Evolutionary conservation across 1,284 basidiomycete genomes (phyloP).

Genomic region (Sporisorium graminicola): DNA sequence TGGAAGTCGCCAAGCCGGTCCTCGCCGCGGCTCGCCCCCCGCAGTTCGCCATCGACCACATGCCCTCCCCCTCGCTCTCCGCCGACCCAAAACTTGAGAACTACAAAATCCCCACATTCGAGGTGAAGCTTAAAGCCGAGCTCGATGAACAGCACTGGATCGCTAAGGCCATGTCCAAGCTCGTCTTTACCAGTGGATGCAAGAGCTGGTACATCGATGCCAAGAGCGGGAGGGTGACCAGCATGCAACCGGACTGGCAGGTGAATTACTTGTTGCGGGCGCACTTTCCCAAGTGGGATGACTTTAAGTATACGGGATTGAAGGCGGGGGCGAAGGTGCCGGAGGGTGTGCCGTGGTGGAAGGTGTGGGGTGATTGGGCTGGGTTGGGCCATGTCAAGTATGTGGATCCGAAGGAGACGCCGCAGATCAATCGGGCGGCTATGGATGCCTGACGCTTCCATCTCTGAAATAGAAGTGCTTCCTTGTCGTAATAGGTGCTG

Average conservation of each 20-base stretch:
- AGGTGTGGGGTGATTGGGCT: slow-evolving; percentile 46
- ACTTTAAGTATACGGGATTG: slow-evolving; percentile 55
- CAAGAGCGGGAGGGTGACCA: slow-evolving; percentile 54
- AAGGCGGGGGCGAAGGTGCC: slow-evolving; percentile 31
- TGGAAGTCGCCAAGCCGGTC: slow-evolving; percentile 55
- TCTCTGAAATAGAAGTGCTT: too few relatives aligned
- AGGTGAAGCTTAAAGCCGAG: slow-evolving; percentile 61
- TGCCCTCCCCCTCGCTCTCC: slow-evolving; percentile 36
- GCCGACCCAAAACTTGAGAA: slow-evolving; percentile 2
- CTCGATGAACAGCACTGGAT: slow-evolving; percentile 65
- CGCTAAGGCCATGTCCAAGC: slow-evolving; percentile 53
- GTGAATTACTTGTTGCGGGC: slow-evolving; percentile 50
- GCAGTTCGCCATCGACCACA: slow-evolving; percentile 45
- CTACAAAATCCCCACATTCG: slow-evolving; percentile 54
- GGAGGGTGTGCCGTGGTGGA: slow-evolving; percentile 43
- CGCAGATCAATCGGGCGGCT: slow-evolving; percentile 50
- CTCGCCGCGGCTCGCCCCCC: slow-evolving; percentile 46
- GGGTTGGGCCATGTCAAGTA: slow-evolving; percentile 54
- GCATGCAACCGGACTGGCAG: slow-evolving; percentile 66
- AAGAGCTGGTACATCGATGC: slow-evolving; percentile 65
- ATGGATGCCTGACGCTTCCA: slow-evolving; percentile 41
- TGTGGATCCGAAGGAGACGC: slow-evolving; percentile 54
- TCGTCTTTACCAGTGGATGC: slow-evolving; percentile 59
- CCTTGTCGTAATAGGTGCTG: too few relatives aligned
- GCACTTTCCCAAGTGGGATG: slow-evolving; percentile 58